A percentile compares a stretch with the other conserved stretches of the same genome.
Conservation (phyloP, 441 rosid species). For the Theobroma grandiflorum region DNA sequence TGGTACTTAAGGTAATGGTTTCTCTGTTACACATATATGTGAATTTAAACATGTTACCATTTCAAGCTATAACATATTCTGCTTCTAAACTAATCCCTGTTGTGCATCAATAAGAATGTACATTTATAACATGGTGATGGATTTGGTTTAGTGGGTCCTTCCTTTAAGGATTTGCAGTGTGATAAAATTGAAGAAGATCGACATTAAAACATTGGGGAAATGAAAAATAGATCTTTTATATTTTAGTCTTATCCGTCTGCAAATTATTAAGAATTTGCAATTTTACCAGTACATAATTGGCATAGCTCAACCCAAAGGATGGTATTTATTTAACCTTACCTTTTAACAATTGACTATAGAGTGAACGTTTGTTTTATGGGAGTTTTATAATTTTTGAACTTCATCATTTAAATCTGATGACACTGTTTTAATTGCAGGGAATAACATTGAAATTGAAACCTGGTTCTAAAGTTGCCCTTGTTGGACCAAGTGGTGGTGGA, state of each 20-base stretch:
- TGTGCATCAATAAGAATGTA: not conserved
- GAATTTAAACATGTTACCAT: not conserved
- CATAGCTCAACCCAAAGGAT: conserved; percentile 4
- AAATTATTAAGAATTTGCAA: not conserved
- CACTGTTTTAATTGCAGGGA: conserved; percentile 59
- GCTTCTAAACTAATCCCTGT: not conserved
- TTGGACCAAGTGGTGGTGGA: conserved; percentile 99
- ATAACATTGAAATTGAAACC: conserved; percentile 81
- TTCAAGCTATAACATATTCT: not conserved
- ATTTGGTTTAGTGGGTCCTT: not conserved
- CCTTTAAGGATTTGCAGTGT: not conserved
- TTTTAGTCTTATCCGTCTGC: not conserved
- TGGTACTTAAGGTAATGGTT: conserved; percentile 83
- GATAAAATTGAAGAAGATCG: conserved; percentile 8
- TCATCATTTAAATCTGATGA: not conserved
- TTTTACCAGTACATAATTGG: not conserved
- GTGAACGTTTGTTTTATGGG: not conserved
- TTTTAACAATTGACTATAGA: not conserved
- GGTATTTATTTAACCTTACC: not conserved
- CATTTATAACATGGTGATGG: not conserved
- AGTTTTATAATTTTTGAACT: not conserved
- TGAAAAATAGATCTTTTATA: not conserved
- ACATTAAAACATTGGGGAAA: not conserved
- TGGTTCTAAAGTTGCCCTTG: conserved; percentile 92
- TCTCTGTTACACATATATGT: not conserved